Evolutionary conservation across 2,329 filamentous ascomycete species (phyloP).

Genomic region (Alternaria conjuncta): DNA sequence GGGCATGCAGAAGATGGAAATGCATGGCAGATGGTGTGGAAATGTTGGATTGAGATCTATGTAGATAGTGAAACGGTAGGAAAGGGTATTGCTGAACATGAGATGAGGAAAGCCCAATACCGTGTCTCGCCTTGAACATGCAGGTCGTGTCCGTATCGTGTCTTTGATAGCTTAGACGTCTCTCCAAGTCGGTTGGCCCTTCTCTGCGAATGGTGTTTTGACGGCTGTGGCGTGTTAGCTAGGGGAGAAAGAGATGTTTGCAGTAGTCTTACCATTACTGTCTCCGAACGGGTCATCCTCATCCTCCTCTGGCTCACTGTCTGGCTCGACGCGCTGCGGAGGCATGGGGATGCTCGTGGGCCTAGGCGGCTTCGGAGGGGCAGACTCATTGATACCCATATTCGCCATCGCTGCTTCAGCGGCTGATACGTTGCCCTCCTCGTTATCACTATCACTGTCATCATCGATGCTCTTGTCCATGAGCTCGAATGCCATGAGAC

Average conservation of each 20-base stretch:
- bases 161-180: slow-evolving; percentile 35
- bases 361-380: slow-evolving; percentile 59
- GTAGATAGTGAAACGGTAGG: background rate
- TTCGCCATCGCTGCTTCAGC: slow-evolving; percentile 54
- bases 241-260: no score
- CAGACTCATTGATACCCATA: slow-evolving; percentile 50
- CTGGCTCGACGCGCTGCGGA: slow-evolving; percentile 55
- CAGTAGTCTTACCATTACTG: slow-evolving; percentile 62
- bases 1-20: background rate
- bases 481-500: slow-evolving; percentile 93
- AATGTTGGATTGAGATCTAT: background rate
- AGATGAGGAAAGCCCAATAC: slow-evolving; percentile 1
- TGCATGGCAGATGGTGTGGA: background rate
- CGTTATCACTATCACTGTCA: slow-evolving; percentile 68
- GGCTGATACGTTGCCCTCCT: slow-evolving; percentile 31
- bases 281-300: slow-evolving; percentile 91
- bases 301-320: slow-evolving; percentile 62
- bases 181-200: slow-evolving; percentile 44
- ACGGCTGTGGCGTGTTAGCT: slow-evolving; percentile 53
- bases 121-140: background rate
- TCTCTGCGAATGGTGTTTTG: slow-evolving; percentile 55
- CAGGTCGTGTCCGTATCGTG: background rate
- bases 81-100: slow-evolving; percentile 8
- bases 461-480: slow-evolving; percentile 84
- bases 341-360: slow-evolving; percentile 53